Base-by-base conservation (phyloP, 2,329 filamentous ascomycete genomes). In the Ciborinia camelliae region DNA sequence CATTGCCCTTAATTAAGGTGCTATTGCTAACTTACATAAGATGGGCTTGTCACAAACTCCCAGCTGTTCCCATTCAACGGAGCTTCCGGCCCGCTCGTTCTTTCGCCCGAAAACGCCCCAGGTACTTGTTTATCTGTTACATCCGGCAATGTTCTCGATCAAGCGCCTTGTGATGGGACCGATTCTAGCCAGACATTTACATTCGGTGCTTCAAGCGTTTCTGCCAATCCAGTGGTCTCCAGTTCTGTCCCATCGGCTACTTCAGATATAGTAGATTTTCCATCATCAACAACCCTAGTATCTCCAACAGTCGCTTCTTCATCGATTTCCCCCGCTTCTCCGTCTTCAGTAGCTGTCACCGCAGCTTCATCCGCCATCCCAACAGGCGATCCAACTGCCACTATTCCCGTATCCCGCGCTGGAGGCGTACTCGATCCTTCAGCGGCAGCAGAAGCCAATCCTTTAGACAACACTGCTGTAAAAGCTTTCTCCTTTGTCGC, bases 121-220 rank as follows among this genome's bases (percentile, higher is more conserved):
- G 77, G 77, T 10, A 78, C 77, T 18, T 84, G 82, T 66, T 71
- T 84, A 32, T 76, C 76, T 0, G 78, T 77, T 28, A 65, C 51
- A 6, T 77, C 76, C 43, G 73, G 77, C n/a, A 71, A 75, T 0
- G 62, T 84, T 4, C 78, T 79, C 62, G 63, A 65, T 35, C 72
- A 81, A 61, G 77, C 77, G 0, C 69, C 71, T 51, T 84, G 82
- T 68, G 72, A 75, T 39, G 68, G 73, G 20, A 73, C 71, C 4
- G 76, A 80, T 65, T 66, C 72, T 3, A 74, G 72, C 28, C 81
- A 84, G 71, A 70, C 73, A 0, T 84, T 84, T 65, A 69, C 65
- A 26, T 71, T 72, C 20, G 69, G 64, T 30, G 55, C 41, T 8
- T 23, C 60, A 9, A 53, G 59, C 26, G 63, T 43, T n/a, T 59